Conservation (phyloP, 2,329 filamentous ascomycete genomes). For the Raffaelea ambrosiae region DNA sequence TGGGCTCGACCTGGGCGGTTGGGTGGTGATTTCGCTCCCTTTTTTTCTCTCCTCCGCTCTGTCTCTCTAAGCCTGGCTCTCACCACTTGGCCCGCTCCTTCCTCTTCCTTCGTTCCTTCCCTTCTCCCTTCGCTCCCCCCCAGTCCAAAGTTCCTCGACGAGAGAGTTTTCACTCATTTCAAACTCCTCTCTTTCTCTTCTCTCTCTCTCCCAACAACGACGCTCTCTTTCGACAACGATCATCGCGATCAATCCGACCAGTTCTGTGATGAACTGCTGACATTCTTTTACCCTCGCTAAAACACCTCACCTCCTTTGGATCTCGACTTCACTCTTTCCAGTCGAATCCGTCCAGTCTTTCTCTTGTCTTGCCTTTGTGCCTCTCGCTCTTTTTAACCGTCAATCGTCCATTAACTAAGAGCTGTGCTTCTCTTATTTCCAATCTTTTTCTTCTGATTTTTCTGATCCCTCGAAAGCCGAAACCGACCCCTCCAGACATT, state of each 20-base stretch:
- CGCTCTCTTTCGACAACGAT: constrained; percentile 3
- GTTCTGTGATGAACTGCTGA: constrained; percentile 12
- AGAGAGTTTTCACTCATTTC: constrained; percentile 8
- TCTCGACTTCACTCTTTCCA: constrained; percentile 34
- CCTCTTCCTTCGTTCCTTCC: not conserved
- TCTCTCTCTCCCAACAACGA: not conserved
- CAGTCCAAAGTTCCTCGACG: not conserved
- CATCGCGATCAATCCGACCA: not conserved
- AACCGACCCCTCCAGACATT: not conserved
- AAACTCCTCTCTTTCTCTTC: constrained; percentile 3
- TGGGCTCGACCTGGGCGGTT: not conserved
- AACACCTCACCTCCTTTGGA: constrained; percentile 14
- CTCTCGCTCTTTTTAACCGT: constrained; percentile 25
- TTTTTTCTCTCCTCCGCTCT: not conserved
- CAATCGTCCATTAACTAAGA: not conserved
- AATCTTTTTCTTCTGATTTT: not conserved
- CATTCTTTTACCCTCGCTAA: constrained; percentile 12
- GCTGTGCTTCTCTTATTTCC: not conserved
- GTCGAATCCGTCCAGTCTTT: constrained; percentile 40
- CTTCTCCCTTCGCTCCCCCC: constrained; percentile 3
- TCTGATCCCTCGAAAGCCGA: not conserved
- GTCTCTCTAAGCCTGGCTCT: not conserved
- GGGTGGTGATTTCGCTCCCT: not conserved
- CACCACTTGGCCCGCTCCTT: not conserved
- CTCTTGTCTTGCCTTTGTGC: constrained; percentile 60